Evolutionary conservation across 2,329 filamentous ascomycete genomes (phyloP), one percentile per base, ranked within the genome.

Genomic region (Exophiala phaeomuriformis): DNA sequence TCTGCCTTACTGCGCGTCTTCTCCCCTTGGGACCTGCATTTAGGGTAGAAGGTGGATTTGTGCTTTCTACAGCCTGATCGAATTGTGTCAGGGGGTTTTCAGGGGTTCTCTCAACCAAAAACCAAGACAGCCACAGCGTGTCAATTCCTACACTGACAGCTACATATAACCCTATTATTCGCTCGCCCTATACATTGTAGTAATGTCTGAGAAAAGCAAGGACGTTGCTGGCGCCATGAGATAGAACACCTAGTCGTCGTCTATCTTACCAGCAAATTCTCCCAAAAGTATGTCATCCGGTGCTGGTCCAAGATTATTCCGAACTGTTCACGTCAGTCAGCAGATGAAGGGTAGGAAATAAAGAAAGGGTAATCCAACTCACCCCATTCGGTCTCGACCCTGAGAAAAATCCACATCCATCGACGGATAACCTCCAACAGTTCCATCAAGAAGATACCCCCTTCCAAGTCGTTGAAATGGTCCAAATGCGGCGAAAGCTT

Each of bases 351-450:
- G n/a, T n/a, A n/a, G n/a, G n/a, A n/a, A 36, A 28, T 7, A 6
- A 31, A 9, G 31, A 29, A 30, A 30, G 27, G 3, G 12, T 3
- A 28, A 4, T 28, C 12, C 3, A 19, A 60, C 51, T 56, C 47
- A 70, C 88, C 80, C 86, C 87, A 95, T 74, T 98, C 93, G 27
- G 89, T 90, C 75, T 98, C 93, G 39, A 95, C 84, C 6, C 93
- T 81, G 71, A 97, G 88, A 71, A 96, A 97, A 53, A 96, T 89
- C 93, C 93, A 98, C 56, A 97, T 79, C 90, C 91, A 97, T 53
- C 93, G 79, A 45, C 93, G 80, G 43, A 88, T 77, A 12, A 97
- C 86, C 72, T 98, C 93, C 7, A 95, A 75, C 42, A 88, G 77
- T 74, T 96, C 86, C 64, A 97, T 81, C 29, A 91, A 64, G 67